Evolutionary conservation across 75 land plant genomes (phyloP).

Genomic region (Chamaecyparis obtusa): DNA sequence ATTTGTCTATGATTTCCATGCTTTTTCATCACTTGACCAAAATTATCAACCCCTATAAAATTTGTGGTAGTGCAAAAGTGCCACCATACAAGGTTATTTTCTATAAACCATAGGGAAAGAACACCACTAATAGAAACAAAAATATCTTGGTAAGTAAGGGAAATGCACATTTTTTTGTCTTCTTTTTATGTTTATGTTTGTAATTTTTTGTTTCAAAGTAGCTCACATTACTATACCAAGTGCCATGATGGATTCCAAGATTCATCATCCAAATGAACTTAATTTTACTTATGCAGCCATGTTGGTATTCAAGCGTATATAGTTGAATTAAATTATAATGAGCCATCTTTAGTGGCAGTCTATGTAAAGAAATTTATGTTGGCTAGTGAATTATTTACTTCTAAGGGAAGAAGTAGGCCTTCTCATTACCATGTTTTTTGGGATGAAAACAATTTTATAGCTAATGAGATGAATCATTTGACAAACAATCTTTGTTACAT

Average conservation of each 20-base stretch:
- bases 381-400: not conserved
- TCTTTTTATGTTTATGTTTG: not conserved
- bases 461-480: conserved; percentile 77
- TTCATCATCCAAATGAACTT: conserved; percentile 94
- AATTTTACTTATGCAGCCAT: conserved; percentile 96
- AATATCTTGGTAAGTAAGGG: conserved; percentile 78
- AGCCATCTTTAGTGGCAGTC: not conserved
- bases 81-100: conserved; percentile 90
- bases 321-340: not conserved
- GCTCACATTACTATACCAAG: conserved; percentile 34
- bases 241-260: conserved; percentile 89
- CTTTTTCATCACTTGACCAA: conserved; percentile 92
- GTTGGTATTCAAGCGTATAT: conserved; percentile 92
- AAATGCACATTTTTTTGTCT: conserved; percentile 4
- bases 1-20: conserved; percentile 36
- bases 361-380: not conserved
- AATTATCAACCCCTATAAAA: conserved; percentile 96
- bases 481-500: conserved; percentile 96
- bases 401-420: conserved; percentile 92
- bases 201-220: not conserved
- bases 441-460: conserved; percentile 95
- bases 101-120: conserved; percentile 73
- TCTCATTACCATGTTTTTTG: conserved; percentile 97
- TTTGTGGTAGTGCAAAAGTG: conserved; percentile 94
- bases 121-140: conserved; percentile 81